phyloP scores from a whole-genome alignment of 148 eudicot genomes.

The Polygonum aviculare region DNA sequence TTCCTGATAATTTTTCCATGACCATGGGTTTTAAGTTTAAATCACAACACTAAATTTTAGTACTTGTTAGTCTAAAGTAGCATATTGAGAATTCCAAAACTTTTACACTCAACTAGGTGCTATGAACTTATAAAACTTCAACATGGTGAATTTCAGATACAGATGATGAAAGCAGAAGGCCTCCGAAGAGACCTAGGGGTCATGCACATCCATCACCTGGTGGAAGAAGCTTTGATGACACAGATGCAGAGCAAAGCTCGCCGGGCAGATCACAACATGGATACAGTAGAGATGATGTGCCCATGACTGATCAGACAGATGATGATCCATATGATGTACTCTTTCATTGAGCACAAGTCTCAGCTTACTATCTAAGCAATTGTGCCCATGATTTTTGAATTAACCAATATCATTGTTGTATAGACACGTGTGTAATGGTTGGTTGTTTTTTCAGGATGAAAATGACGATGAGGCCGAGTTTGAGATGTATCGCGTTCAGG shows the following conservation, averaged over 20 bases:
- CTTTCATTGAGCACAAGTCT: not conserved
- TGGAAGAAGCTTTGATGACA: conserved; percentile 52
- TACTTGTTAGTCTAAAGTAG: not conserved
- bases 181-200: conserved; percentile 71
- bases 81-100: not conserved
- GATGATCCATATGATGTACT: conserved; percentile 67
- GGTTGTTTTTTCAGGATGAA: conserved; percentile 49
- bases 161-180: conserved; percentile 78
- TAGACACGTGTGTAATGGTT: not conserved
- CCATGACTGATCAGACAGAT: conserved; percentile 81
- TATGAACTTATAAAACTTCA: not conserved
- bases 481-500: conserved; percentile 90
- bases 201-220: conserved; percentile 37
- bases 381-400: not conserved
- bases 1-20: not conserved
- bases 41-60: not conserved
- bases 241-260: conserved; percentile 80
- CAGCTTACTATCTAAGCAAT: not conserved
- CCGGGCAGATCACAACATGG: conserved; percentile 75
- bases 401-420: not conserved
- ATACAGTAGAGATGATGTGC: conserved; percentile 60
- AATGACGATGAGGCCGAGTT: conserved; percentile 72
- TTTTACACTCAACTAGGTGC: not conserved
- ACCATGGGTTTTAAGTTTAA: not conserved
- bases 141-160: conserved; percentile 40